Percentiles rank a stretch among this genome's conserved stretches.
phyloP scores from a whole-genome alignment of 495 filamentous ascomycete genomes.

The Tetracladium setigerum region DNA sequence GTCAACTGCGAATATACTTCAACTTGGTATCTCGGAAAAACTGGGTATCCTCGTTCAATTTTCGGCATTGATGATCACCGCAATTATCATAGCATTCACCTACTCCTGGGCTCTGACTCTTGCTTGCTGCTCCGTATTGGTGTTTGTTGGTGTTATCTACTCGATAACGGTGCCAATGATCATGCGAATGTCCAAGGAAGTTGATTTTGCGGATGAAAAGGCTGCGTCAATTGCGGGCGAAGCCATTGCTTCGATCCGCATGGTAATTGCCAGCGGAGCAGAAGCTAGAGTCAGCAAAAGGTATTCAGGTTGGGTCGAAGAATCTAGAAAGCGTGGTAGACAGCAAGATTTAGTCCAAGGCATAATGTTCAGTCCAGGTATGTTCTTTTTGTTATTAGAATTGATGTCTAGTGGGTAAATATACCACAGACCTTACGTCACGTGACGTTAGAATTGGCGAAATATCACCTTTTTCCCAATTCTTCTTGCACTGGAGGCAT shows the following conservation, averaged over 20 bases:
- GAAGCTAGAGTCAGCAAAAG: constrained; percentile 44
- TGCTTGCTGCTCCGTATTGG: constrained; percentile 46
- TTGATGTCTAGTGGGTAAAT: no score
- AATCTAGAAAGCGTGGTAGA: constrained; percentile 44
- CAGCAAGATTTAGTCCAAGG: constrained; percentile 23
- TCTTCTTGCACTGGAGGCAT: no score
- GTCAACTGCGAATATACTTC: constrained; percentile 53
- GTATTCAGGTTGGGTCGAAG: constrained; percentile 48
- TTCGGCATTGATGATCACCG: constrained; percentile 39
- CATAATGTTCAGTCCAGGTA: constrained; percentile 36
- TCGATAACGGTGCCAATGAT: constrained; percentile 46
- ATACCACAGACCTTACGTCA: no score
- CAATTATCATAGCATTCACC: constrained; percentile 46
- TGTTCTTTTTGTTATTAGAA: no score
- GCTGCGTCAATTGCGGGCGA: constrained; percentile 56
- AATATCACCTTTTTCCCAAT: no score
- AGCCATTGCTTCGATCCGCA: constrained; percentile 45
- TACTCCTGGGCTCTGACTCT: constrained; percentile 48
- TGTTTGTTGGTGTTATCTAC: constrained; percentile 50
- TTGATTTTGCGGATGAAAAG: constrained; percentile 50
- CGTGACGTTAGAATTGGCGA: no score
- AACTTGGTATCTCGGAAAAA: constrained; percentile 60
- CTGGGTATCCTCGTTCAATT: constrained; percentile 46
- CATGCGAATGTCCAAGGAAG: constrained; percentile 46
- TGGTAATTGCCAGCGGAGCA: constrained; percentile 57